Conservation (phyloP, 2,329 filamentous ascomycete genomes). For the Ophiostoma tasmaniense region DNA sequence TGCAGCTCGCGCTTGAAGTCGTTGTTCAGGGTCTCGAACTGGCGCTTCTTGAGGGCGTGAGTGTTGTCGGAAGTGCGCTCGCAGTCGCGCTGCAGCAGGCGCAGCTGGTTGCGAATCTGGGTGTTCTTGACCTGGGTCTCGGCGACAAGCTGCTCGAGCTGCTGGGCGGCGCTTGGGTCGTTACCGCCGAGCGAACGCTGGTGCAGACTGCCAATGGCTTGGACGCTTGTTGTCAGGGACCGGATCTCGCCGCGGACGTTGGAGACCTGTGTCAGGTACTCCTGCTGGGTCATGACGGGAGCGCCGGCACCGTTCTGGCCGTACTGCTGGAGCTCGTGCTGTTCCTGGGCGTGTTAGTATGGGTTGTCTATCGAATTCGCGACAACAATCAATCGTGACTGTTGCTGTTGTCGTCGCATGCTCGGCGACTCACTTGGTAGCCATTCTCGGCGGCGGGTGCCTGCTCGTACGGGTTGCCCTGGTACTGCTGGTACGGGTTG, state of each 20-base stretch:
- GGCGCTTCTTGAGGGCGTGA: conserved; percentile 59
- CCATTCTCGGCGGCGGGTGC: conserved; percentile 40
- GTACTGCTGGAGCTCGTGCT: conserved; percentile 45
- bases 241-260: conserved; percentile 60
- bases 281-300: conserved; percentile 48
- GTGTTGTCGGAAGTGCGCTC: conserved; percentile 51
- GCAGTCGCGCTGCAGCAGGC: conserved; percentile 63
- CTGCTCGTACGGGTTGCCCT: conserved; percentile 57
- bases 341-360: conserved; percentile 27
- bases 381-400: background rate
- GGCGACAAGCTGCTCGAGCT: conserved; percentile 59
- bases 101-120: conserved; percentile 72
- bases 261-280: conserved; percentile 61
- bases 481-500: conserved; percentile 17
- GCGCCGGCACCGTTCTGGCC: conserved; percentile 20
- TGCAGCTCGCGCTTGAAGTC: conserved; percentile 65
- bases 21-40: conserved; percentile 60
- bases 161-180: conserved; percentile 45
- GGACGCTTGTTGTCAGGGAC: conserved; percentile 56
- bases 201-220: conserved; percentile 60
- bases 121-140: conserved; percentile 65
- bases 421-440: conserved; percentile 30
- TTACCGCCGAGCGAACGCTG: conserved; percentile 61
- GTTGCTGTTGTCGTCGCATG: background rate
- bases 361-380: background rate